phyloP scores from a whole-genome alignment of 1,139 yeast species.

The Zygotorulaspora mrakii region DNA sequence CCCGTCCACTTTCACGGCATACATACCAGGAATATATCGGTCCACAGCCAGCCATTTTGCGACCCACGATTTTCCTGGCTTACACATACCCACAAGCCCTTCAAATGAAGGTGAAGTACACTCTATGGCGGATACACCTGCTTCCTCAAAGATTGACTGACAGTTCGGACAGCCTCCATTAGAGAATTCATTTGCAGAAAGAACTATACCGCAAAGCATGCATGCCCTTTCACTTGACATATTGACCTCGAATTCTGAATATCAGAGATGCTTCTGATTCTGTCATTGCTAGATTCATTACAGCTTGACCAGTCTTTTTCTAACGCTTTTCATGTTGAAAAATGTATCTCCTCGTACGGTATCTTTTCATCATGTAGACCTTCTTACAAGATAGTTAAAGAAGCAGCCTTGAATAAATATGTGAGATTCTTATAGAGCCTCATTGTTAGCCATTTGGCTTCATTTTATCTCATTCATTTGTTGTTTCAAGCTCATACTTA shows the following conservation, averaged over 20 bases:
- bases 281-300: too few species aligned
- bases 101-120: conserved; percentile 97
- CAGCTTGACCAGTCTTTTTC: too few species aligned
- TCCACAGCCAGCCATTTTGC: conserved; percentile 95
- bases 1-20: conserved; percentile 93
- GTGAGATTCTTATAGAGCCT: too few species aligned
- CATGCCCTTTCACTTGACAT: conserved; percentile 81
- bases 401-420: too few species aligned
- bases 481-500: too few species aligned
- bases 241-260: neutral
- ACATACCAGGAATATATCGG: conserved; percentile 82
- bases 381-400: too few species aligned
- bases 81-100: conserved; percentile 89
- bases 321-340: neutral
- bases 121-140: conserved; percentile 81
- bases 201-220: conserved; percentile 93
- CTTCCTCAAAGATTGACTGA: conserved; percentile 76
- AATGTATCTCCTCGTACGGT: neutral
- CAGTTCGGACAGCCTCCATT: conserved; percentile 96
- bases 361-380: too few species aligned
- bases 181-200: conserved; percentile 55
- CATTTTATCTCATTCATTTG: too few species aligned
- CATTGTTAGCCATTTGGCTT: too few species aligned
- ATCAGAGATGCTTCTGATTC: too few species aligned
- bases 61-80: conserved; percentile 88